Conservation (phyloP, 768 basidiomycete species). For the Imleria badia region DNA sequence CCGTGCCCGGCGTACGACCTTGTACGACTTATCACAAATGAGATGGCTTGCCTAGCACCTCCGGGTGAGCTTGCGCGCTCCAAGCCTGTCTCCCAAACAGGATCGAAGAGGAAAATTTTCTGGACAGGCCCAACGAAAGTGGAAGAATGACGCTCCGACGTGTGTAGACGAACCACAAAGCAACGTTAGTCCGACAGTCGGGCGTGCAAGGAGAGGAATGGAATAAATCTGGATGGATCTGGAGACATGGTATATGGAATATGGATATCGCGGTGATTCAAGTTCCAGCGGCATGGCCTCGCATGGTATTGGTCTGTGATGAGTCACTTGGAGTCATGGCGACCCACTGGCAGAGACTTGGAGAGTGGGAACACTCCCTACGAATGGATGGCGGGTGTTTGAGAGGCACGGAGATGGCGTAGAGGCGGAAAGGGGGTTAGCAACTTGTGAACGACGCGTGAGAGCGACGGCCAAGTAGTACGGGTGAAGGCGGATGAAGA, state of each 20-base stretch:
- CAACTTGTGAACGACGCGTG: not conserved
- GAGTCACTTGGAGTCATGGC: not conserved
- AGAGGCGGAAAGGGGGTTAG: not conserved
- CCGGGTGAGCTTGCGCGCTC: too few species aligned
- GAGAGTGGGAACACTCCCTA: not conserved
- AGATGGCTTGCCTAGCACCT: not conserved
- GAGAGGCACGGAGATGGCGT: not conserved
- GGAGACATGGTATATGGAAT: not conserved
- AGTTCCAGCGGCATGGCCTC: too few species aligned
- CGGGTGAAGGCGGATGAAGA: conserved; percentile 7
- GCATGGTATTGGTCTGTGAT: not conserved
- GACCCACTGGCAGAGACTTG: not conserved
- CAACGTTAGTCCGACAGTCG: not conserved
- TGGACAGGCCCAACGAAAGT: too few species aligned
- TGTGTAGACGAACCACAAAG: not conserved
- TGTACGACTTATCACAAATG: not conserved
- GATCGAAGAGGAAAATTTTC: too few species aligned
- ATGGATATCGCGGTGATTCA: not conserved
- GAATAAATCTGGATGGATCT: not conserved
- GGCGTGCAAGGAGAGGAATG: not conserved
- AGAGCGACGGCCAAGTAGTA: not conserved
- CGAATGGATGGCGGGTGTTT: not conserved
- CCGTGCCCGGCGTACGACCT: not conserved
- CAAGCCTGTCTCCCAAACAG: too few species aligned
- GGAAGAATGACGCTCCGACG: not conserved